Evolutionary conservation across 495 filamentous ascomycete species (phyloP).

Genomic region (Penicillium steckii): DNA sequence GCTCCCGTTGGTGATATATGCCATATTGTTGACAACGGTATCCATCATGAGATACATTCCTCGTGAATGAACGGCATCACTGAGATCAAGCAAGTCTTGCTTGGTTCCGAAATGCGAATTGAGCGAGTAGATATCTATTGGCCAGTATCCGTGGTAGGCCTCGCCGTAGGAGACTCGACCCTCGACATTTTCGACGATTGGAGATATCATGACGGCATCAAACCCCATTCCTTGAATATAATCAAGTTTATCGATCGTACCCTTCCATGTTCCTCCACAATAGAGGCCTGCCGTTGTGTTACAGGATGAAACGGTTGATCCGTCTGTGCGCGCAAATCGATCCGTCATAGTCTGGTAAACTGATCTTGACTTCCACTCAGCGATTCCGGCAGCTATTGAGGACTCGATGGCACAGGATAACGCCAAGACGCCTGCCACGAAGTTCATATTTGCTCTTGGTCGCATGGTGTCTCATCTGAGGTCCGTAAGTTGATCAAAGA

Average conservation of each 20-base stretch:
- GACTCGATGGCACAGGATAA: slow-evolving; percentile 5
- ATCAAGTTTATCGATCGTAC: slow-evolving; percentile 59
- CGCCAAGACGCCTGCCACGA: background rate
- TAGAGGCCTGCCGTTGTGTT: slow-evolving; percentile 48
- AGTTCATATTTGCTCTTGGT: background rate
- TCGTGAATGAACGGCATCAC: slow-evolving; percentile 54
- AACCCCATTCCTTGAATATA: slow-evolving; percentile 77
- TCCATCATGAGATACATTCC: slow-evolving; percentile 78
- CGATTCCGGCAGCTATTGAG: slow-evolving; percentile 19
- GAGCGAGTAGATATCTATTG: slow-evolving; percentile 60
- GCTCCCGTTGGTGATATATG: slow-evolving; percentile 32
- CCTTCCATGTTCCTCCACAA: slow-evolving; percentile 76
- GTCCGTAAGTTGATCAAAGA: background rate
- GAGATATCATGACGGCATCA: slow-evolving; percentile 80
- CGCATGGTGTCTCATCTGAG: slow-evolving; percentile 8
- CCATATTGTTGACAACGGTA: slow-evolving; percentile 78
- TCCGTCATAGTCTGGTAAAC: slow-evolving; percentile 79
- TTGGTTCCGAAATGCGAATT: slow-evolving; percentile 67
- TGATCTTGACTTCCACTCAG: slow-evolving; percentile 57
- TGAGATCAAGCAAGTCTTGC: slow-evolving; percentile 63
- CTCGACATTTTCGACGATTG: slow-evolving; percentile 63
- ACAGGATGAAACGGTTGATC: slow-evolving; percentile 52
- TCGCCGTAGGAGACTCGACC: slow-evolving; percentile 46
- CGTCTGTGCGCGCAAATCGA: slow-evolving; percentile 68
- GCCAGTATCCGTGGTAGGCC: slow-evolving; percentile 78